Evolutionary conservation across 2,329 filamentous ascomycete species (phyloP), one percentile per base, ranked within the genome.

Genomic region (Arthrobotrys sinensis): DNA sequence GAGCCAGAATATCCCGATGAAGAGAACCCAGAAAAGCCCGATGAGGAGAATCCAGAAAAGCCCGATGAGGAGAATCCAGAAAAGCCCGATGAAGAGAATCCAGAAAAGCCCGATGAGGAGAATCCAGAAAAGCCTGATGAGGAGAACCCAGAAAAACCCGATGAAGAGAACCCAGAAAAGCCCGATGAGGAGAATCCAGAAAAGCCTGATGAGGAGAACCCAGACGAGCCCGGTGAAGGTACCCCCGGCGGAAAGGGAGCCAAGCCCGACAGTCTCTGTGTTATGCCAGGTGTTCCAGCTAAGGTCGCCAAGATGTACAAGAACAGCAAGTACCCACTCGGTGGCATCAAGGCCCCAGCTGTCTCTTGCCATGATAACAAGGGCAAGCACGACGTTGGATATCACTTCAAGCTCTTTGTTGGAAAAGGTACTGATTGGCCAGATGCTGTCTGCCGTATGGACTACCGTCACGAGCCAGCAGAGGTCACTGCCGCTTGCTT

Each of bases 251-350:
- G 36, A 2, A n/a, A 48, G 19, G 45, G 14, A 10, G 10, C 16
- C 7, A 21, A 21, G 7, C 36, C 36, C 46, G 45, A 66, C 46
- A 69, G 19, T 19, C 46, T 52, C 24, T 69, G 65, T 32, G 14
- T 69, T 16, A 45, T 69, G 38, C 50, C 65, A 46, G 12, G n/a
- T 8, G 36, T 53, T 12, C 45, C 65, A 8, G 4, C 11, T 19
- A 21, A 19, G 6, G 65, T 46, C 10, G 8, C 10, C 5, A 69
- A 60, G 28, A 21, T 14, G 14, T 48, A 48, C 8, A 48, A 60
- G 11, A 50, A 50, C 12, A n/a, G 36, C n/a, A 69, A 19, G 11
- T 69, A 69, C 28, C 65, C 65, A 32, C 34, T 69, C n/a, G 50
- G 65, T n/a, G 52, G 52, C 14, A 32, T 69, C 40, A 36, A 36